A percentile compares a stretch with the other conserved stretches of the same genome.
phyloP scores from a whole-genome alignment of 2,329 filamentous ascomycete genomes.

The Sclerotinia glacialis region DNA sequence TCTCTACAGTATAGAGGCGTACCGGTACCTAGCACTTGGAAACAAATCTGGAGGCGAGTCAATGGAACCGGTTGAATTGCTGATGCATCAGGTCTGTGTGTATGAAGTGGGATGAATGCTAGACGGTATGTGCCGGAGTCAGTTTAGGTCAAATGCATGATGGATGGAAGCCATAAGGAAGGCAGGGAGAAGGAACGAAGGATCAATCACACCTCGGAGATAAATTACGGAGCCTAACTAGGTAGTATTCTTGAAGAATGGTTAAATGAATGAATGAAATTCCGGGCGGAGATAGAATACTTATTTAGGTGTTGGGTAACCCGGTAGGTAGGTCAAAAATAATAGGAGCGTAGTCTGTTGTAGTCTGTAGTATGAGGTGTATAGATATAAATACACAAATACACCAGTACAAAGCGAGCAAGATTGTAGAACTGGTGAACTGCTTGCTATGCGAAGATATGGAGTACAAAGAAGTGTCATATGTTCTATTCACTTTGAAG shows the following conservation, averaged over 20 bases:
- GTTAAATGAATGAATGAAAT: too few relatives aligned
- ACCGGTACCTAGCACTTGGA: background rate
- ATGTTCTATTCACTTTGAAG: background rate
- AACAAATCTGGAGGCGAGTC: background rate
- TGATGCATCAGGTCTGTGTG: background rate
- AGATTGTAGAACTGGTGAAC: too few relatives aligned
- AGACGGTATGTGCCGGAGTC: background rate
- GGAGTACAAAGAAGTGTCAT: constrained; percentile 1
- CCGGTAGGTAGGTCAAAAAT: too few relatives aligned
- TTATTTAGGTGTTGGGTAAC: too few relatives aligned
- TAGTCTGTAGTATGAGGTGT: too few relatives aligned
- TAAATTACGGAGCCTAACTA: background rate
- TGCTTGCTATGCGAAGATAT: too few relatives aligned
- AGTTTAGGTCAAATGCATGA: background rate
- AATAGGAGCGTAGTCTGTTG: too few relatives aligned
- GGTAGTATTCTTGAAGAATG: background rate
- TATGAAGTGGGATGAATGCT: background rate
- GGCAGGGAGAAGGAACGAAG: constrained; percentile 6
- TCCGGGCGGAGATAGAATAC: too few relatives aligned
- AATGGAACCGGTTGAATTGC: background rate
- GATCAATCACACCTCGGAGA: constrained; percentile 5
- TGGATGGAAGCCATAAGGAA: background rate
- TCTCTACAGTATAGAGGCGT: background rate
- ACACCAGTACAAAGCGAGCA: too few relatives aligned
- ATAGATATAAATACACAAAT: too few relatives aligned